Percentiles rank a stretch among this genome's conserved stretches.
phyloP scores from a whole-genome alignment of 1,139 yeast species.

The Pichia sp. region DNA sequence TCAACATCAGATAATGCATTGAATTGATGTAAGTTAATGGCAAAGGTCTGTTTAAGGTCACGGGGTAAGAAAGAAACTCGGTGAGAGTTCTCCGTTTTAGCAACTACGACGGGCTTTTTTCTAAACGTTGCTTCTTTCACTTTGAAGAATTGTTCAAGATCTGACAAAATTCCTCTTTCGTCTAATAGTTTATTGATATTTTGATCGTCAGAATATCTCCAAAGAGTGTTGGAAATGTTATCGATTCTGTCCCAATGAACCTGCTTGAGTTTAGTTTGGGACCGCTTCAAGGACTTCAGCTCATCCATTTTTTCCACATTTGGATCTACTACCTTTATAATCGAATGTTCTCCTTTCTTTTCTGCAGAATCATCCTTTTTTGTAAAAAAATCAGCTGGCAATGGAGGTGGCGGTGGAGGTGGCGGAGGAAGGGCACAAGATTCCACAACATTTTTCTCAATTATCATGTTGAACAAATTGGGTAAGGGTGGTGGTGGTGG shows the following conservation, averaged over 20 bases:
- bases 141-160: constrained; percentile 74
- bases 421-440: not conserved
- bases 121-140: constrained; percentile 42
- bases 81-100: constrained; percentile 20
- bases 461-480: not conserved
- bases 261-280: constrained; percentile 72
- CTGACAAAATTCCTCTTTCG: constrained; percentile 69
- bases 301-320: constrained; percentile 13
- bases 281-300: constrained; percentile 35
- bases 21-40: constrained; percentile 66
- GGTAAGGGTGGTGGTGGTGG: not conserved
- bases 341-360: not conserved
- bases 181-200: constrained; percentile 48
- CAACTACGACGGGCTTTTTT: constrained; percentile 7
- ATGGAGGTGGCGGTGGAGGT: constrained; percentile 7
- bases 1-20: constrained; percentile 51
- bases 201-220: constrained; percentile 59
- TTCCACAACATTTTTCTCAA: no score
- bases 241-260: constrained; percentile 93
- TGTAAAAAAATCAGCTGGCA: not conserved
- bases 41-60: constrained; percentile 74
- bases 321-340: constrained; percentile 15
- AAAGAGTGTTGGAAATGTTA: constrained; percentile 67
- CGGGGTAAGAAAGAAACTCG: constrained; percentile 60
- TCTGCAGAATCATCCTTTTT: not conserved